Percentiles rank a stretch among this genome's conserved stretches.
Conservation (phyloP, 805 yeast species). For the Peterozyma toletana region DNA sequence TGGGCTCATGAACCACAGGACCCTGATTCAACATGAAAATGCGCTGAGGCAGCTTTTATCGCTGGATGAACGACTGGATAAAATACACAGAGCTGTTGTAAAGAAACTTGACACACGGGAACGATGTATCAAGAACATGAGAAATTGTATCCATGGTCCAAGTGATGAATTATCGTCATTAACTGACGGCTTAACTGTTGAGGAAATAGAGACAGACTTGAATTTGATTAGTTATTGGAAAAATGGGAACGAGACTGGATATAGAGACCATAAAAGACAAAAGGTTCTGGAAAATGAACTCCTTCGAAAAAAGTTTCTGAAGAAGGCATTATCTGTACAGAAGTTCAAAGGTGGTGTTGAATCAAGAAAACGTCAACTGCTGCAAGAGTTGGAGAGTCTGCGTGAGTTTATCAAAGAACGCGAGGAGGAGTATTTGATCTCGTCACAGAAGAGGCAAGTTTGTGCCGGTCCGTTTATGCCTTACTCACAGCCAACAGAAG, state of each 20-base stretch:
- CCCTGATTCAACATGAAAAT: not conserved
- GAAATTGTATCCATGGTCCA: not conserved
- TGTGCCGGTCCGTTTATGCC: too few relatives aligned
- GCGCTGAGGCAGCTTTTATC: not conserved
- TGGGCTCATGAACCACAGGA: not conserved
- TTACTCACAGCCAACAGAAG: too few relatives aligned
- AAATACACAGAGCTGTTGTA: not conserved
- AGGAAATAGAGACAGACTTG: constrained; percentile 4
- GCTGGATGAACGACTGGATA: not conserved
- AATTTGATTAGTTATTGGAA: constrained; percentile 6
- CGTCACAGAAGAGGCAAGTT: not conserved
- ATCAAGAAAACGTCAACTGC: constrained; percentile 15
- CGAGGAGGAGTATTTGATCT: constrained; percentile 1
- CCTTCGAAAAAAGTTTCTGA: too few relatives aligned
- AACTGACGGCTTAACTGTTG: not conserved
- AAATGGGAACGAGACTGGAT: constrained; percentile 1
- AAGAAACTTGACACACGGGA: not conserved
- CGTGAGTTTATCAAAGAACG: constrained; percentile 14
- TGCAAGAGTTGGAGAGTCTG: constrained; percentile 16
- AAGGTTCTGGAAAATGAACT: constrained; percentile 1
- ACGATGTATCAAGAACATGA: not conserved
- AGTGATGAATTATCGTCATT: not conserved
- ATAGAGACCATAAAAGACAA: not conserved
- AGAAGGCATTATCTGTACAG: not conserved
- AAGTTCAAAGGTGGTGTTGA: not conserved